Percentiles rank a stretch among this genome's conserved stretches.
These are phyloP conservation scores for Solanum piurae DNA, from an alignment of 257 asterid species.

Conservation along the genomic window DNA sequence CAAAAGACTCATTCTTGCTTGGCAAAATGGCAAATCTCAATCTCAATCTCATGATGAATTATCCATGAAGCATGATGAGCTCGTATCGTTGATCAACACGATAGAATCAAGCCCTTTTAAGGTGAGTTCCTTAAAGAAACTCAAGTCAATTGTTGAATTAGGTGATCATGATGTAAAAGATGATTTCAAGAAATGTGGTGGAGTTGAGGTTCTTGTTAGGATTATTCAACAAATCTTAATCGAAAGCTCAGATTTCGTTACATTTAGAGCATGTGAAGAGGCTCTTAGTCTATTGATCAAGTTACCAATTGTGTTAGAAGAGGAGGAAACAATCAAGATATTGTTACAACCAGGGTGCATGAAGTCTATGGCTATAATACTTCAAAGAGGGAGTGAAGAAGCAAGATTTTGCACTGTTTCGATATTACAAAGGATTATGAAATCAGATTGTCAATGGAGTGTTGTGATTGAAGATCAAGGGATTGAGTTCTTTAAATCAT, in stretches of 20 bases:
- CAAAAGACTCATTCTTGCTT: constrained; percentile 45
- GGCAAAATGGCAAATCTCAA: constrained; percentile 24
- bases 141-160: constrained; percentile 23
- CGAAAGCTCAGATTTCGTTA: constrained; percentile 41
- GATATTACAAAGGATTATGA: constrained; percentile 34
- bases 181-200: constrained; percentile 51
- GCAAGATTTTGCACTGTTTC: constrained; percentile 49
- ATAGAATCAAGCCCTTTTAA: constrained; percentile 67
- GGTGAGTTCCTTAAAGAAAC: constrained; percentile 45
- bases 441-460: constrained; percentile 38
- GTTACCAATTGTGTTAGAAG: constrained; percentile 30
- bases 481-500: constrained; percentile 60
- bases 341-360: constrained; percentile 40
- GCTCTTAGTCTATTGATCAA: constrained; percentile 43
- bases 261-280: constrained; percentile 73
- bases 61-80: constrained; percentile 26
- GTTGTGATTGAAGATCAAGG: constrained; percentile 42
- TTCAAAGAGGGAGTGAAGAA: constrained; percentile 66
- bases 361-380: constrained; percentile 50
- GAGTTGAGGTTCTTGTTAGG: constrained; percentile 44
- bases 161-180: constrained; percentile 29
- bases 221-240: constrained; percentile 42
- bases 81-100: constrained; percentile 28
- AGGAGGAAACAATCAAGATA: constrained; percentile 15
- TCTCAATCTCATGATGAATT: not conserved